Conservation (phyloP, 306 rosid genomes). For the Delonix regia region DNA sequence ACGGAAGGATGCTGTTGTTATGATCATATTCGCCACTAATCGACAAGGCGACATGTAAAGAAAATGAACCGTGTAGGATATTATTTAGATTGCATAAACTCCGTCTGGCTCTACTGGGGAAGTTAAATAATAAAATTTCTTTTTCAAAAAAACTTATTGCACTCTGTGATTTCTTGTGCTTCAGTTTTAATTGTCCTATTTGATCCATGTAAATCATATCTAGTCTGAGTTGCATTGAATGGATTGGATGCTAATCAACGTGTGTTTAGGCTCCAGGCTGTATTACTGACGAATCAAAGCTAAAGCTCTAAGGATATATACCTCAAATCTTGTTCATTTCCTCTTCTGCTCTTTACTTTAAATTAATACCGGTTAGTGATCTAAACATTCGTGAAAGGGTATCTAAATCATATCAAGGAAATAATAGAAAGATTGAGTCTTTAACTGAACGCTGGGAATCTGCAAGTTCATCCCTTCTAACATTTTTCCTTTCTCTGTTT, state of each 20-base stretch:
- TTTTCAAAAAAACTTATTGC: neutral
- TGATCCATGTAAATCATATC: neutral
- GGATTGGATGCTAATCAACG: neutral
- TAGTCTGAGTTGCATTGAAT: neutral
- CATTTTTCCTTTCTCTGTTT: neutral
- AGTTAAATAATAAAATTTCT: neutral
- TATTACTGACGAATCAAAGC: neutral
- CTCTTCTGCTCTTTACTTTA: neutral
- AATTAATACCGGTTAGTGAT: neutral
- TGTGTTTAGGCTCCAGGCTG: neutral
- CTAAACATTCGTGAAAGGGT: neutral
- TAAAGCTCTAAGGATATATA: neutral
- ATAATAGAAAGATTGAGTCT: neutral
- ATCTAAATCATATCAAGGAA: conserved; percentile 26
- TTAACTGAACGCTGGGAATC: neutral
- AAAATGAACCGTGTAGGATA: neutral
- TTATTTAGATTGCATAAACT: neutral
- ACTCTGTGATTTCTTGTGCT: neutral
- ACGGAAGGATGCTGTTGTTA: neutral
- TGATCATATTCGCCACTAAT: neutral
- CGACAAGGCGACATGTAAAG: conserved; percentile 1
- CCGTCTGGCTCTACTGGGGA: neutral
- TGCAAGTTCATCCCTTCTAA: neutral
- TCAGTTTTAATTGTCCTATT: neutral
- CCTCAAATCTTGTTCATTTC: neutral